A percentile compares a stretch with the other conserved stretches of the same genome.
These are phyloP conservation scores for Rhizophagus clarus DNA, from an alignment of 192 early-diverging fungal genomes.

Conservation along the genomic window DNA sequence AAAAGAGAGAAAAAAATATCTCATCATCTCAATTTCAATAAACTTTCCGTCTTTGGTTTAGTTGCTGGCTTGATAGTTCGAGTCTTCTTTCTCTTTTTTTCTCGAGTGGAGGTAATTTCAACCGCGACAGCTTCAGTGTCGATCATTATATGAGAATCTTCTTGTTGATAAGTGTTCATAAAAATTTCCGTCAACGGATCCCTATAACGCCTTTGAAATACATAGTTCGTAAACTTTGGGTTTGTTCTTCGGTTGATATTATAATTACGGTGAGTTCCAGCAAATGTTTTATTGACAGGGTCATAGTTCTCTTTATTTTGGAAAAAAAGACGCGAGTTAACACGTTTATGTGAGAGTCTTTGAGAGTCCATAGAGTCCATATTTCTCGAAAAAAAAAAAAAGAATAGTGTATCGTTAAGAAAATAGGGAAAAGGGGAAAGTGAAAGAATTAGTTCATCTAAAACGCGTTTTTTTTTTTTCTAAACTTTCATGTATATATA, in stretches of 20 bases:
- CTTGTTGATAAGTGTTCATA: not conserved
- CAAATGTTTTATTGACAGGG: not conserved
- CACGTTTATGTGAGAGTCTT: not conserved
- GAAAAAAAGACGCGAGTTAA: not conserved
- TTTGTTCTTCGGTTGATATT: not conserved
- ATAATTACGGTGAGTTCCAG: not conserved
- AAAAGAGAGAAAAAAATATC: not conserved
- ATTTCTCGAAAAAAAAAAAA: not conserved
- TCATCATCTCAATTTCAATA: not conserved
- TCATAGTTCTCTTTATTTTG: not conserved
- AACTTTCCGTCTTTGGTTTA: not conserved
- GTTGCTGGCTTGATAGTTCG: not conserved
- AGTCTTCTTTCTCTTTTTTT: not conserved
- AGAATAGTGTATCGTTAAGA: not conserved
- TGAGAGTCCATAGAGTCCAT: not conserved
- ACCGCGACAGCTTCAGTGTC: not conserved
- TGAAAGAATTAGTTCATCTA: too few species aligned
- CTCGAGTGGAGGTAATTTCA: not conserved
- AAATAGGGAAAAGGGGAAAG: not conserved
- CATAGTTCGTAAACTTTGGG: not conserved
- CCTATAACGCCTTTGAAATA: not conserved
- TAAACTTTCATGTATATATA: too few species aligned
- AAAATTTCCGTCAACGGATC: not conserved
- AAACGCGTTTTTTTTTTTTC: too few species aligned
- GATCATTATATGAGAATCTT: not conserved